Conservation (phyloP, 352 stramenopile genomes). For the Pythium folliculosum region DNA sequence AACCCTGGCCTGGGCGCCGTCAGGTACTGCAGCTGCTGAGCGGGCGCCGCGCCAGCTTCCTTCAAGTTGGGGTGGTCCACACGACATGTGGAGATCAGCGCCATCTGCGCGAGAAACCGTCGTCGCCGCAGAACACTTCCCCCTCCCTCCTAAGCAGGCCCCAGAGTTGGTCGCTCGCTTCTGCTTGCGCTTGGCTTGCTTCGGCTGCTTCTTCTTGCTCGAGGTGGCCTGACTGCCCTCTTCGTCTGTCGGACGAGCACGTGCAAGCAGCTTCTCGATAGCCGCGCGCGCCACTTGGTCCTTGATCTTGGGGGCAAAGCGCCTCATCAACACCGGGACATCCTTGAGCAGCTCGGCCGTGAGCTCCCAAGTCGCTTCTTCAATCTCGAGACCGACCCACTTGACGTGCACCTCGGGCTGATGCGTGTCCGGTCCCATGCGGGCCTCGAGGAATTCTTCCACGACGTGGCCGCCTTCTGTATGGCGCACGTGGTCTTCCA, state of each 20-base stretch:
- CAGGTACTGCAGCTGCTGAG: no score
- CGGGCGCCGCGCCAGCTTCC: no score
- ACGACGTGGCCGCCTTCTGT: constrained; percentile 13
- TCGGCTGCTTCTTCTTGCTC: not conserved
- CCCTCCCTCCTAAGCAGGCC: not conserved
- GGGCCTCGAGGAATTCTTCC: constrained; percentile 1
- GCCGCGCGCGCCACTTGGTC: not conserved
- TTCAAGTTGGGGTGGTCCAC: no score
- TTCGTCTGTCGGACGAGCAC: not conserved
- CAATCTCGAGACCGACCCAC: constrained; percentile 4
- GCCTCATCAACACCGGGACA: not conserved
- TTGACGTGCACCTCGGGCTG: constrained; percentile 1
- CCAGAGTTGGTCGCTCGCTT: constrained; percentile 7
- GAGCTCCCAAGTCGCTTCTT: constrained; percentile 8
- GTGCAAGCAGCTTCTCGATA: not conserved
- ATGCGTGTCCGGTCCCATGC: not conserved
- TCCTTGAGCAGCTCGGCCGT: constrained; percentile 9
- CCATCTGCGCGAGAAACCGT: no score
- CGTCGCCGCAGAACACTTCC: not conserved
- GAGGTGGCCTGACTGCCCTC: no score
- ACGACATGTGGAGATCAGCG: no score
- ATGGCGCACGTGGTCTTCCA: constrained; percentile 6
- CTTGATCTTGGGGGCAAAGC: constrained; percentile 1
- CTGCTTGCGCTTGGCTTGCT: not conserved
- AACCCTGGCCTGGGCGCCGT: not conserved